These are phyloP conservation scores for Serendipita indica DNA, from an alignment of 768 basidiomycete genomes.

Conservation along the genomic window DNA sequence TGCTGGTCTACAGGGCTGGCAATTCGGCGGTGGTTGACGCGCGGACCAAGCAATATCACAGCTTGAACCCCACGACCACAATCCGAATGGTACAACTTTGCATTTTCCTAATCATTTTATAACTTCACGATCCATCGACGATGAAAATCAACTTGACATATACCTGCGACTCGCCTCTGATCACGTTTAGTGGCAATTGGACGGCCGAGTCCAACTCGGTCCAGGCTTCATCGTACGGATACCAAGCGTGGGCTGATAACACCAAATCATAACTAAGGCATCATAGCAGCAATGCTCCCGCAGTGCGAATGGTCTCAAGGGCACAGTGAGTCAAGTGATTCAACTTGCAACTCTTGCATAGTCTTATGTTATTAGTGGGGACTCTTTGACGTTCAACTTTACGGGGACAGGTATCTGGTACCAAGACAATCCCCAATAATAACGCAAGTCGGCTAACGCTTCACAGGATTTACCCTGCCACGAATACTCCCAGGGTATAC, in stretches of 20 bases:
- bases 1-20: too few species aligned
- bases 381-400: background rate
- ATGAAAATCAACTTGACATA: slow-evolving; percentile 1
- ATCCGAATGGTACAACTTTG: too few species aligned
- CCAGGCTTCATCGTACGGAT: background rate
- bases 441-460: background rate
- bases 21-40: too few species aligned
- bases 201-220: background rate
- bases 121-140: too few species aligned
- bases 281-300: background rate
- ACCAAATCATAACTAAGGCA: too few species aligned
- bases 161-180: background rate
- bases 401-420: slow-evolving; percentile 7
- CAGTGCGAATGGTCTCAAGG: slow-evolving; percentile 3
- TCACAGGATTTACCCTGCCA: background rate
- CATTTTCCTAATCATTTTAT: background rate
- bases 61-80: too few species aligned
- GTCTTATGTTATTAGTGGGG: background rate
- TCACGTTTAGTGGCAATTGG: background rate
- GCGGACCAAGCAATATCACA: too few species aligned
- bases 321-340: background rate
- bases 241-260: too few species aligned
- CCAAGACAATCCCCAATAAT: background rate
- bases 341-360: too few species aligned
- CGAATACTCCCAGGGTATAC: background rate